These are phyloP conservation scores for Thozetella sp. DNA, from an alignment of 495 filamentous ascomycete genomes.

Conservation along the genomic window DNA sequence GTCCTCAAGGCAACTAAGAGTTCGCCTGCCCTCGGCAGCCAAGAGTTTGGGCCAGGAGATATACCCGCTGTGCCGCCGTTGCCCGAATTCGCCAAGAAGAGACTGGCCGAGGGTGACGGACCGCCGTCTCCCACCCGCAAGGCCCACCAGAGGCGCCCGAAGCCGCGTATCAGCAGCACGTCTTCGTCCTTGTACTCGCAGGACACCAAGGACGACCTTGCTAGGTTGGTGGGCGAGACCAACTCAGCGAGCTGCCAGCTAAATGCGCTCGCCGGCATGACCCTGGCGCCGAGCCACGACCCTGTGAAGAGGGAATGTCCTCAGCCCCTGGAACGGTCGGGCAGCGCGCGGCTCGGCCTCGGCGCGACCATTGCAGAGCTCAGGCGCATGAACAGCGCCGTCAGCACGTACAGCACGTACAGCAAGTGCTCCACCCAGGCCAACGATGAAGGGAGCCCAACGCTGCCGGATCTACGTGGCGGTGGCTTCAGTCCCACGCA, in stretches of 20 bases:
- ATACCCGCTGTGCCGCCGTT: background rate
- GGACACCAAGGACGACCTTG: background rate
- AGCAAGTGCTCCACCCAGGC: background rate
- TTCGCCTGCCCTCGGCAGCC: no score
- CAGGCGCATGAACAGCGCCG: slow-evolving; percentile 33
- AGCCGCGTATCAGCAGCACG: background rate
- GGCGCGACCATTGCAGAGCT: slow-evolving; percentile 25
- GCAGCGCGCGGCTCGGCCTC: background rate
- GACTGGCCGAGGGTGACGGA: background rate
- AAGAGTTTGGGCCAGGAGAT: background rate
- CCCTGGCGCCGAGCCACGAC: background rate
- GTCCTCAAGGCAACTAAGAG: no score
- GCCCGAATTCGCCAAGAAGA: background rate
- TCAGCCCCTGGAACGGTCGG: background rate
- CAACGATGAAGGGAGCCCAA: slow-evolving; percentile 15
- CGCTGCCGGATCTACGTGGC: slow-evolving; percentile 26
- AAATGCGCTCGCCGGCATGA: background rate
- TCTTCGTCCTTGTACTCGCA: background rate
- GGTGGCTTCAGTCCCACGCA: slow-evolving; percentile 24
- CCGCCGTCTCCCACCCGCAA: background rate
- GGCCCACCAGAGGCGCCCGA: background rate
- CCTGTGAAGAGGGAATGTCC: background rate
- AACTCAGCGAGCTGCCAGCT: background rate
- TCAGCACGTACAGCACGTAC: slow-evolving; percentile 24
- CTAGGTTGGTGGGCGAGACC: background rate